Evolutionary conservation across 2,329 filamentous ascomycete species (phyloP), one percentile per base, ranked within the genome.

Genomic region (Kalmusia sp.): DNA sequence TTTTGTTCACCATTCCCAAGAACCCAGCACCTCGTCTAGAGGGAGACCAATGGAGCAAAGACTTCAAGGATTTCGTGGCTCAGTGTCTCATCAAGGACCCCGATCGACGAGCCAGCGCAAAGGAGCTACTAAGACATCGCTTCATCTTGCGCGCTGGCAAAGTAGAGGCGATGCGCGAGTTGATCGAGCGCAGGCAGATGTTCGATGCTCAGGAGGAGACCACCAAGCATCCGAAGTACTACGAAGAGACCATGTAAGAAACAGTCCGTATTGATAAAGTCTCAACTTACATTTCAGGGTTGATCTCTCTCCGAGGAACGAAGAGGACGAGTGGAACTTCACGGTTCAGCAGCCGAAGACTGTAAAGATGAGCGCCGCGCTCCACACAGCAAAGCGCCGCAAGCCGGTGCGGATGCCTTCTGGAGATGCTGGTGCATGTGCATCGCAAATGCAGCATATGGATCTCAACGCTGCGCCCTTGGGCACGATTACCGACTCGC

Each of bases 1-100:
- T 97, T 4, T 79, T 98, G 12, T 98, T 99, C 72, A 82, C 96
- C 35, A 99, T 99, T 50, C 93, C 93, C 1, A 98, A 97, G 76
- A 92, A 92, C 64, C 81, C 90, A 2, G 87, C 95, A 2, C 93
- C 95, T 4, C 84, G 88, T 34, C 80, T 99, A 1, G 92, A 96
- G 71, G 93, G 92, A 19, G 84, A 79, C 22, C 74, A 87, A 55
- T 97, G 92, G 76, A 93, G 90, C 75, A 89, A 84, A 65, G 91
- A 96, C 31, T 96, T 98, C 80, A 96, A 92, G 68, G 93, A 99
- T 68, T 99, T 99, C 67, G 83, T 99, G 17, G 84, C 91, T 0
- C 87, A 92, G 62, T 99, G 95, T 70, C 81, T 99, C 55, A 89
- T 93, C 65, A 99, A 98, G 72, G 92, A 98, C 66, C 89, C 92